A percentile compares a stretch with the other conserved stretches of the same genome.
phyloP scores from a whole-genome alignment of 1,139 yeast genomes.

The Taphrina flavorubra region DNA sequence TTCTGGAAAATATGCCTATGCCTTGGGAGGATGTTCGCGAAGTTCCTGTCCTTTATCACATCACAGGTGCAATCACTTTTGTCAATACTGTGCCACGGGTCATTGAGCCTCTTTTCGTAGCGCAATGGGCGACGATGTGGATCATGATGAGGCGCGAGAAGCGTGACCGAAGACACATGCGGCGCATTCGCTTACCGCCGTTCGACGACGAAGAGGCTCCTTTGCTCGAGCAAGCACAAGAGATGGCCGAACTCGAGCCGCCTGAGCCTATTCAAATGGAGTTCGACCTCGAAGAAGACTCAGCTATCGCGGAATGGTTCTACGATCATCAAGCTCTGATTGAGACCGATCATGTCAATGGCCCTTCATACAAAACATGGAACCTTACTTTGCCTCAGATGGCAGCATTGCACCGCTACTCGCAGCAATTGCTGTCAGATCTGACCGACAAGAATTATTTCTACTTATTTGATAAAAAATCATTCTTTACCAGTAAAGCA shows the following conservation, averaged over 20 bases:
- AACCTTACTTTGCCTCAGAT: slow-evolving; percentile 64
- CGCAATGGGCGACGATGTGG: slow-evolving; percentile 98
- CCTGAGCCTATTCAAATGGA: slow-evolving; percentile 71
- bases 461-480: slow-evolving; percentile 73
- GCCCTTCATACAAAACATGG: slow-evolving; percentile 81
- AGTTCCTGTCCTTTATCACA: slow-evolving; percentile 86
- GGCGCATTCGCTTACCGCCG: slow-evolving; percentile 91
- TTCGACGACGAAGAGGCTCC: slow-evolving; percentile 95
- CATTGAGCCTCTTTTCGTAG: slow-evolving; percentile 85
- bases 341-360: slow-evolving; percentile 66
- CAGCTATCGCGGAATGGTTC: slow-evolving; percentile 71
- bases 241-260: slow-evolving; percentile 73
- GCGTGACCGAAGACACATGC: slow-evolving; percentile 85
- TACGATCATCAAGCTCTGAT: slow-evolving; percentile 77
- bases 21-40: slow-evolving; percentile 94
- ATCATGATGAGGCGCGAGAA: slow-evolving; percentile 90
- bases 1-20: slow-evolving; percentile 95
- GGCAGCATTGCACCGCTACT: slow-evolving; percentile 68
- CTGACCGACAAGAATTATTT: slow-evolving; percentile 62
- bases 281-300: slow-evolving; percentile 65
- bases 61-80: slow-evolving; percentile 93
- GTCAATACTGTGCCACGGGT: slow-evolving; percentile 92
- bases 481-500: slow-evolving; percentile 89
- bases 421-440: slow-evolving; percentile 72
- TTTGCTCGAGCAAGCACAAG: slow-evolving; percentile 80